phyloP scores from a whole-genome alignment of 306 rosid genomes.

The Rosa persica region DNA sequence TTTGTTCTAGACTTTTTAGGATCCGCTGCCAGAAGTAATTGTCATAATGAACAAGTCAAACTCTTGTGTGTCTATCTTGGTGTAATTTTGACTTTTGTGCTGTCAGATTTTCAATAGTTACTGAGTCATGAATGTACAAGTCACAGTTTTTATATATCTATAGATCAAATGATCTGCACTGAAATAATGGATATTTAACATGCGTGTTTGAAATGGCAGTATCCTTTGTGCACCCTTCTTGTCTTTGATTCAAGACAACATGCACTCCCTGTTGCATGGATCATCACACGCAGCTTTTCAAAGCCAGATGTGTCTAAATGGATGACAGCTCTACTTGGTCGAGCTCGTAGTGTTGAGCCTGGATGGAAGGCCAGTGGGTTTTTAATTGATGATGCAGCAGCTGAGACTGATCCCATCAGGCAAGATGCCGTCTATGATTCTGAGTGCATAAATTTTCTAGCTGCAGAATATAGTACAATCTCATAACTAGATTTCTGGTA shows the following conservation, averaged over 20 bases:
- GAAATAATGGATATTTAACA: constrained; percentile 21
- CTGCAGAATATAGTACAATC: constrained; percentile 18
- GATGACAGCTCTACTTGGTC: constrained; percentile 70
- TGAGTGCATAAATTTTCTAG: constrained; percentile 16
- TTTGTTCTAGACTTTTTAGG: background rate
- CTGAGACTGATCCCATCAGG: constrained; percentile 87
- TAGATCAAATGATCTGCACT: background rate
- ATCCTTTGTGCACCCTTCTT: constrained; percentile 87
- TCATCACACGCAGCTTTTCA: constrained; percentile 88
- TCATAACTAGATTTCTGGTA: constrained; percentile 25
- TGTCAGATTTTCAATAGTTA: background rate
- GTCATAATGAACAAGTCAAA: background rate
- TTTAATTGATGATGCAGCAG: constrained; percentile 84
- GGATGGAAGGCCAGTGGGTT: constrained; percentile 89
- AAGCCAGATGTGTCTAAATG: constrained; percentile 83
- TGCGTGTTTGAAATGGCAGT: constrained; percentile 56
- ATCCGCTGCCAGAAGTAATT: background rate
- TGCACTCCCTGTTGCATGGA: constrained; percentile 96
- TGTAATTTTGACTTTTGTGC: background rate
- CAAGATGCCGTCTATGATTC: constrained; percentile 33
- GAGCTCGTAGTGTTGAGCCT: constrained; percentile 68
- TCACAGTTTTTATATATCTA: background rate
- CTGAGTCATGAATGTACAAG: background rate
- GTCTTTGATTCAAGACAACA: constrained; percentile 95
- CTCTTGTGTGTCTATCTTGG: background rate